phyloP scores from a whole-genome alignment of 495 filamentous ascomycete genomes.

The Aspergillus taichungensis region DNA sequence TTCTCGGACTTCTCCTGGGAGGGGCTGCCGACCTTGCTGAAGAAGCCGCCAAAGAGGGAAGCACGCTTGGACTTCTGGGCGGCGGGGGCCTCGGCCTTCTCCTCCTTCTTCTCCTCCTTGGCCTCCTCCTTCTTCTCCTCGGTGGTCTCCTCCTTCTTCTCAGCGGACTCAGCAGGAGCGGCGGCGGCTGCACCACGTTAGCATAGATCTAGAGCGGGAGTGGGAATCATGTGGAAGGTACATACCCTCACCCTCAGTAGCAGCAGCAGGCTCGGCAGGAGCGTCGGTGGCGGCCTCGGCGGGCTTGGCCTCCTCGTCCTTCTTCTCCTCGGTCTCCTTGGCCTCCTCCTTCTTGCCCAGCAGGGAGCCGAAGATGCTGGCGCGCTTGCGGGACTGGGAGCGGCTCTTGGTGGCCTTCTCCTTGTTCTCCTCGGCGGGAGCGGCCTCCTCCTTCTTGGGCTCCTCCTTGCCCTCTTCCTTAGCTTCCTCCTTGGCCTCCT shows the following conservation, averaged over 20 bases:
- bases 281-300: slow-evolving; percentile 22
- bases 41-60: slow-evolving; percentile 45
- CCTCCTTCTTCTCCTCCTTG: slow-evolving; percentile 31
- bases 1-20: slow-evolving; percentile 44
- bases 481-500: slow-evolving; percentile 34
- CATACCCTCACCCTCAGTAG: slow-evolving; percentile 24
- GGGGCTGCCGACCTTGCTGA: slow-evolving; percentile 47
- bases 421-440: slow-evolving; percentile 37
- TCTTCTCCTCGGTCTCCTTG: slow-evolving; percentile 47
- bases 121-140: slow-evolving; percentile 22
- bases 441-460: slow-evolving; percentile 31
- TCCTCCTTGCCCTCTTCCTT: slow-evolving; percentile 37
- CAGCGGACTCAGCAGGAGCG: slow-evolving; percentile 16
- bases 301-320: slow-evolving; percentile 29
- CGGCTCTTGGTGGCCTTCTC: slow-evolving; percentile 50
- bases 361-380: slow-evolving; percentile 70
- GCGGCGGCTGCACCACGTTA: slow-evolving; percentile 10
- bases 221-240: not conserved
- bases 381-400: slow-evolving; percentile 81
- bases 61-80: slow-evolving; percentile 39
- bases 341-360: slow-evolving; percentile 68
- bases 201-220: not conserved
- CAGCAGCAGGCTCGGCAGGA: slow-evolving; percentile 15
- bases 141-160: slow-evolving; percentile 27
- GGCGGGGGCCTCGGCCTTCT: slow-evolving; percentile 17